Evolutionary conservation across 495 filamentous ascomycete species (phyloP), one percentile per base, ranked within the genome.

Genomic region (Penicillium simplicissimum): DNA sequence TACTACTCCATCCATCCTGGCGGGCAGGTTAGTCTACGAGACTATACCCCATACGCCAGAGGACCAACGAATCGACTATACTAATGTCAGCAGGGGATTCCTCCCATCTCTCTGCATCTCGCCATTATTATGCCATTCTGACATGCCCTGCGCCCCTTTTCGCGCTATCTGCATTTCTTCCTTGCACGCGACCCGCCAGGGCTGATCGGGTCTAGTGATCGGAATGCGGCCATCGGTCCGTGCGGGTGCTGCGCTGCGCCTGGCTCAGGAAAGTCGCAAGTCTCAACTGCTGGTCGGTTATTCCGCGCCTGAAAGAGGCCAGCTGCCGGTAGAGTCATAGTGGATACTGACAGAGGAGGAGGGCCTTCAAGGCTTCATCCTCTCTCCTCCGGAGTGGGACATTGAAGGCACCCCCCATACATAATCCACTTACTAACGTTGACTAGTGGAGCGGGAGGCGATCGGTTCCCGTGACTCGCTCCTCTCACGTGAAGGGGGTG

Each of bases 151-250:
- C 8, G 19, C 54, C 61, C 45, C 43, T 55, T 54, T 58, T 51
- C 55, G 61, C 61, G 55, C 60, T 52, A 52, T 48, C 42, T 61
- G 59, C 59, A 47, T 48, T 54, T 62, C 28, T 56, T 55, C 23
- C 55, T 34, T 28, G 55, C 61, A 63, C 61, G 61, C 61, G 61
- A 60, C 33, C 56, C 53, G 37, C 28, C 45, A 23, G 47, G 52
- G 52, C 52, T 61, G 59, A 61, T 64, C 57, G 43, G 60, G 60
- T 52, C 64, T 33, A 63, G 55, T 63, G 64, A 66, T 66, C 63
- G 60, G 59, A 61, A 58, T 60, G 40, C 23, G 37, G 48, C 48
- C 56, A 58, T 37, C 43, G 37, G 55, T 59, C 61, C 61, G 61
- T 64, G 61, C 61, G 34, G 43, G 25, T 52, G 28, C 48, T 51